A percentile compares a stretch with the other conserved stretches of the same genome.
Conservation (phyloP, 805 yeast genomes). For the Suhomyces sp. region DNA sequence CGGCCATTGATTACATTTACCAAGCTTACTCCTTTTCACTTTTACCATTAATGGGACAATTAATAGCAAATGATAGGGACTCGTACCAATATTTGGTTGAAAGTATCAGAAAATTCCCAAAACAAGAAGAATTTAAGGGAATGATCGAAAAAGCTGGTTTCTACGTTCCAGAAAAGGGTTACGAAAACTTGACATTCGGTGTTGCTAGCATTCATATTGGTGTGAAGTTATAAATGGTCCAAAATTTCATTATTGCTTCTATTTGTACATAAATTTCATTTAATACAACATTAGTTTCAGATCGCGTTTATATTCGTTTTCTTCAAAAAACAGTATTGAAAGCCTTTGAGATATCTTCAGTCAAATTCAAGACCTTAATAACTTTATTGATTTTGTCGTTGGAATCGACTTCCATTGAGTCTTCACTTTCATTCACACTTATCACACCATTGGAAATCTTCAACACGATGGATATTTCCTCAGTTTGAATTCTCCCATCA, state of each 20-base stretch:
- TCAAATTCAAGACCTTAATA: constrained; percentile 25
- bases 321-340: constrained; percentile 18
- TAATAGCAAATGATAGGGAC: constrained; percentile 92
- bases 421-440: constrained; percentile 4
- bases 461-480: constrained; percentile 19
- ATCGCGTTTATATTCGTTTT: neutral
- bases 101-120: constrained; percentile 87
- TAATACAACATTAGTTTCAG: neutral
- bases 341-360: constrained; percentile 32
- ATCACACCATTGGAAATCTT: constrained; percentile 31
- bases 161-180: constrained; percentile 80
- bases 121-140: constrained; percentile 82
- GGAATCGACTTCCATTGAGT: constrained; percentile 23
- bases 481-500: constrained; percentile 15
- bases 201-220: constrained; percentile 96
- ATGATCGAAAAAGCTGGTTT: constrained; percentile 97
- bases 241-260: neutral
- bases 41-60: constrained; percentile 92
- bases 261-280: constrained; percentile 2
- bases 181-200: constrained; percentile 92
- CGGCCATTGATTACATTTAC: constrained; percentile 70
- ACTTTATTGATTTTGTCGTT: constrained; percentile 15
- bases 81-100: constrained; percentile 96
- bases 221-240: constrained; percentile 61
- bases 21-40: constrained; percentile 85